Conservation (phyloP, 306 rosid species). For the Cyclanthera cordifolia region DNA sequence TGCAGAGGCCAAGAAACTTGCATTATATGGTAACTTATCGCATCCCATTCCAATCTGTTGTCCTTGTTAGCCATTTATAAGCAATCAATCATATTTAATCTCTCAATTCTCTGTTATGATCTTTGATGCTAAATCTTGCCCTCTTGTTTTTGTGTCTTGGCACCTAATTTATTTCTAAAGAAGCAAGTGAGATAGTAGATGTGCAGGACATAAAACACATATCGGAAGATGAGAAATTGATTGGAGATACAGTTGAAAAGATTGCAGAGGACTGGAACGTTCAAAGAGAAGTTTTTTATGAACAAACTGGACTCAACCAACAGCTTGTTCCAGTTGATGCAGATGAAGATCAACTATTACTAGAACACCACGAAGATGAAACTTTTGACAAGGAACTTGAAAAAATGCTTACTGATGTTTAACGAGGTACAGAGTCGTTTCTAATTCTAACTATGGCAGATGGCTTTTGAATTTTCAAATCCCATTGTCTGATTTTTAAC, state of each 20-base stretch:
- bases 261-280: constrained; percentile 40
- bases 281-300: constrained; percentile 38
- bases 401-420: constrained; percentile 16
- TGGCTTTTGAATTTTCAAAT: not conserved
- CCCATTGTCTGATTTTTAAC: not conserved
- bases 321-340: not conserved
- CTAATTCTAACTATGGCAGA: not conserved
- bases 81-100: not conserved
- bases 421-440: not conserved
- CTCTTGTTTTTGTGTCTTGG: not conserved
- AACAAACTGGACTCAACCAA: constrained; percentile 38
- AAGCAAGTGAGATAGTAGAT: constrained; percentile 44
- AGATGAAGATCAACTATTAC: not conserved
- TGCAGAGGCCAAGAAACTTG: constrained; percentile 52
- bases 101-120: not conserved
- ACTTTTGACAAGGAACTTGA: constrained; percentile 24
- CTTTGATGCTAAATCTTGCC: not conserved
- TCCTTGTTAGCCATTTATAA: not conserved
- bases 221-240: constrained; percentile 28
- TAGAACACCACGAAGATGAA: constrained; percentile 1
- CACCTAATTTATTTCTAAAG: constrained; percentile 23
- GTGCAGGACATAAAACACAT: constrained; percentile 47
- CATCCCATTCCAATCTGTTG: constrained; percentile 2
- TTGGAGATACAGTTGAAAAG: constrained; percentile 52
- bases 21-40: constrained; percentile 37